Conservation (phyloP, 768 basidiomycete species). For the Flagelloscypha sp. region DNA sequence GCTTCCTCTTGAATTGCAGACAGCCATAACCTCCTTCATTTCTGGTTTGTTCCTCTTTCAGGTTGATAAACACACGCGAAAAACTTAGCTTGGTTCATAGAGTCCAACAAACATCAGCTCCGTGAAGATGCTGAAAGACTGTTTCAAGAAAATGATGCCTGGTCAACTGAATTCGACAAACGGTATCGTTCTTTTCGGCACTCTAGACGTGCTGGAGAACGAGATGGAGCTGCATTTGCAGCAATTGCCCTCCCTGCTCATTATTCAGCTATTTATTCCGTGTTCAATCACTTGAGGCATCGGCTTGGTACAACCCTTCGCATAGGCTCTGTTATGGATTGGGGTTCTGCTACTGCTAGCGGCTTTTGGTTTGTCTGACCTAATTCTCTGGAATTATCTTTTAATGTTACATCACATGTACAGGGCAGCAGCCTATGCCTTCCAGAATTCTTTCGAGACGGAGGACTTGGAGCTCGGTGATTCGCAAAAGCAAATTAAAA, state of each 20-base stretch:
- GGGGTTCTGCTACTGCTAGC: constrained; percentile 78
- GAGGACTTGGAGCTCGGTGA: constrained; percentile 20
- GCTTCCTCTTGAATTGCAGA: constrained; percentile 64
- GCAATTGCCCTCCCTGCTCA: constrained; percentile 81
- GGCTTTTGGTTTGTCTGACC: constrained; percentile 60
- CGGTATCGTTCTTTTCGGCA: constrained; percentile 56
- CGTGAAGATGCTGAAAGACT: constrained; percentile 68
- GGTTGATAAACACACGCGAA: constrained; percentile 6
- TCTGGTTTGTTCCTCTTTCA: constrained; percentile 34
- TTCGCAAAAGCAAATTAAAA: constrained; percentile 28
- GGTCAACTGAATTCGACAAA: constrained; percentile 49
- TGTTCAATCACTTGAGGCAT: constrained; percentile 57
- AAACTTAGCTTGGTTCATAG: constrained; percentile 26
- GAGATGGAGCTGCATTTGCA: constrained; percentile 80
- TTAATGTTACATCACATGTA: constrained; percentile 8
- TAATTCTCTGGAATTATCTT: constrained; percentile 3
- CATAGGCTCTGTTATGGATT: constrained; percentile 63
- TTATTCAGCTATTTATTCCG: constrained; percentile 73
- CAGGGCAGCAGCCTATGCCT: constrained; percentile 64
- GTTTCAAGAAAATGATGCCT: constrained; percentile 40
- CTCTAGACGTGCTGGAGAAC: constrained; percentile 46
- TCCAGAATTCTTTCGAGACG: constrained; percentile 33
- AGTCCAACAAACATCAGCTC: constrained; percentile 52
- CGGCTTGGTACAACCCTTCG: constrained; percentile 58
- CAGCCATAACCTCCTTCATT: constrained; percentile 59